Percentiles rank a stretch among this genome's conserved stretches.
Conservation (phyloP, 2,329 filamentous ascomycete species). For the Penicillium frequentans region DNA sequence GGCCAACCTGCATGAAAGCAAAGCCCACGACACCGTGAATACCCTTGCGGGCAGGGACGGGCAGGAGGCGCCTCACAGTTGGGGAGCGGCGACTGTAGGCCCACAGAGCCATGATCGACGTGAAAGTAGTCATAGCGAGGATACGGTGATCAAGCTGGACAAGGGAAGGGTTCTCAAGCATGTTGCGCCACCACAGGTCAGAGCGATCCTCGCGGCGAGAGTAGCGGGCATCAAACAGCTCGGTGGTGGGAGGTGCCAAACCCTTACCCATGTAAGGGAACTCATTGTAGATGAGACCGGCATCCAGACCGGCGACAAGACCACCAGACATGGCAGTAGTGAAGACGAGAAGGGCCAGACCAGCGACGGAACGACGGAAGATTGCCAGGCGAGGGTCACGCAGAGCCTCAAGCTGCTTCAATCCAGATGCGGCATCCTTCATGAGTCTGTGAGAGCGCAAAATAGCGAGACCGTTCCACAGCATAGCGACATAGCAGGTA, state of each 20-base stretch:
- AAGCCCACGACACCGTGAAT: constrained; percentile 80
- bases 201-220: constrained; percentile 72
- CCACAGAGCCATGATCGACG: constrained; percentile 74
- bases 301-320: constrained; percentile 91
- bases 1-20: constrained; percentile 74
- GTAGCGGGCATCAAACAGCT: constrained; percentile 86
- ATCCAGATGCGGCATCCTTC: constrained; percentile 63
- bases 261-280: constrained; percentile 93
- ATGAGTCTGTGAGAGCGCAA: constrained; percentile 75
- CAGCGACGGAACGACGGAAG: constrained; percentile 72
- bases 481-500: constrained; percentile 89
- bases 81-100: constrained; percentile 72
- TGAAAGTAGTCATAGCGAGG: constrained; percentile 85
- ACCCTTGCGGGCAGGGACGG: constrained; percentile 63
- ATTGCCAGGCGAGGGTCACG: constrained; percentile 65
- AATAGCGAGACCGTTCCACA: constrained; percentile 82
- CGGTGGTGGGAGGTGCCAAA: constrained; percentile 73
- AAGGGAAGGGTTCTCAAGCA: constrained; percentile 92
- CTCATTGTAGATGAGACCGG: constrained; percentile 97
- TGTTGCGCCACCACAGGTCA: constrained; percentile 95
- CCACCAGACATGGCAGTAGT: constrained; percentile 89
- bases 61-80: constrained; percentile 60
- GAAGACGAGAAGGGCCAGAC: constrained; percentile 75
- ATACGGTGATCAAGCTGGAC: constrained; percentile 96
- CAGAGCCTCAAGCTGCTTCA: constrained; percentile 62